Conservation (phyloP, 257 asterid genomes). For the Schizonepeta tenuifolia region DNA sequence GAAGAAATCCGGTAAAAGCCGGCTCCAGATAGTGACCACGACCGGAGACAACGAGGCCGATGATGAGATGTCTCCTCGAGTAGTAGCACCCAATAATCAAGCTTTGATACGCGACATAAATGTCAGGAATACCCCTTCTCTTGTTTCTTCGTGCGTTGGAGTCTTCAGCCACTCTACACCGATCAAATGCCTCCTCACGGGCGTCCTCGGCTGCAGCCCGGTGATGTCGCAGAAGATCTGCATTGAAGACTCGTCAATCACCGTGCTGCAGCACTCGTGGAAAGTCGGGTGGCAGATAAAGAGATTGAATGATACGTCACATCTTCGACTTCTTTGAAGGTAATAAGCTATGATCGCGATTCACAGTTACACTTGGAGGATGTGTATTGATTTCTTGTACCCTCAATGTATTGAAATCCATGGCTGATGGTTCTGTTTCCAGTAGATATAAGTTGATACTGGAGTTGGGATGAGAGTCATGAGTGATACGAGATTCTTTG, state of each 20-base stretch:
- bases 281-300: slow-evolving; percentile 89
- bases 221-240: slow-evolving; percentile 75
- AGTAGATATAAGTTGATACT: slow-evolving; percentile 32
- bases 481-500: slow-evolving; percentile 39
- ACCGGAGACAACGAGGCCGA: slow-evolving; percentile 94
- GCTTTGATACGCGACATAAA: slow-evolving; percentile 50
- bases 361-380: slow-evolving; percentile 24
- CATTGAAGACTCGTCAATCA: slow-evolving; percentile 85
- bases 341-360: neutral
- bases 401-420: neutral
- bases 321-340: slow-evolving; percentile 79
- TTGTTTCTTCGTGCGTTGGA: slow-evolving; percentile 60
- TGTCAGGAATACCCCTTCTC: slow-evolving; percentile 45
- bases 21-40: slow-evolving; percentile 83
- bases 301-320: slow-evolving; percentile 89
- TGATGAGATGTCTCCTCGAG: slow-evolving; percentile 97
- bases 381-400: slow-evolving; percentile 8
- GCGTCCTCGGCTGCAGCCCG: slow-evolving; percentile 85
- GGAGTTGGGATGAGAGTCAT: slow-evolving; percentile 45
- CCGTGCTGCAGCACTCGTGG: slow-evolving; percentile 90
- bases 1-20: slow-evolving; percentile 93
- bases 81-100: slow-evolving; percentile 45
- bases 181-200: slow-evolving; percentile 79
- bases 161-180: slow-evolving; percentile 86
- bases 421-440: slow-evolving; percentile 27